Evolutionary conservation across 169 alveolate species (phyloP).

Genomic region (Cryptosporidium muris): DNA sequence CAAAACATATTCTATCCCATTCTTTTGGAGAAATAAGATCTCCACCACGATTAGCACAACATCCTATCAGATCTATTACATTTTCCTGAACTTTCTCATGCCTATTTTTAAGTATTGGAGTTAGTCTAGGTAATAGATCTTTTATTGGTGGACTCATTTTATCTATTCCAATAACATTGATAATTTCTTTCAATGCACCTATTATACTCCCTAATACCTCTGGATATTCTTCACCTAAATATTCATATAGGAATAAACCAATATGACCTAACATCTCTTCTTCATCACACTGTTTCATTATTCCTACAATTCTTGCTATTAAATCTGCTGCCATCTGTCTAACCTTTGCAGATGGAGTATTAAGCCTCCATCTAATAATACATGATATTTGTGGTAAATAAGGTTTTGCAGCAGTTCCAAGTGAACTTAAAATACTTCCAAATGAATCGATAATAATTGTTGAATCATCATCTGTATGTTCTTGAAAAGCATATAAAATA

Average conservation of each 20-base stretch:
- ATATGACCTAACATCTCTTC: conserved; percentile 96
- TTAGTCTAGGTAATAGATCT: conserved; percentile 97
- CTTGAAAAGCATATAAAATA: conserved; percentile 96
- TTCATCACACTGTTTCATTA: conserved; percentile 97
- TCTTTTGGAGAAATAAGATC: conserved; percentile 99
- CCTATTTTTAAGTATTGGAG: conserved; percentile 98
- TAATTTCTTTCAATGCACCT: conserved; percentile 98
- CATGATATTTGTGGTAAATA: conserved; percentile 98
- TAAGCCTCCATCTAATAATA: conserved; percentile 95
- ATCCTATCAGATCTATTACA: conserved; percentile 95
- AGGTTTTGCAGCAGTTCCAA: conserved; percentile 96
- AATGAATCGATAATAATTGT: conserved; percentile 93
- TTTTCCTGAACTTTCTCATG: conserved; percentile 99
- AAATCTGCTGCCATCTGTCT: conserved; percentile 99
- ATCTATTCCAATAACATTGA: conserved; percentile 97
- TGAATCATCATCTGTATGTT: conserved; percentile 94
- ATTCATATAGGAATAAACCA: conserved; percentile 96
- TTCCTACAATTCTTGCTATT: conserved; percentile 93
- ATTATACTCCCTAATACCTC: conserved; percentile 98
- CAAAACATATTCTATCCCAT: conserved; percentile 99
- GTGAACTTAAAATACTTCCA: conserved; percentile 95
- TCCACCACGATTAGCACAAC: conserved; percentile 99
- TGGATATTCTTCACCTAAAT: conserved; percentile 99
- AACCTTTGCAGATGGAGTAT: conserved; percentile 94
- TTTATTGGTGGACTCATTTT: conserved; percentile 99